These are phyloP conservation scores for Rhodotorula graminis DNA, from an alignment of 768 basidiomycete genomes.

Conservation along the genomic window DNA sequence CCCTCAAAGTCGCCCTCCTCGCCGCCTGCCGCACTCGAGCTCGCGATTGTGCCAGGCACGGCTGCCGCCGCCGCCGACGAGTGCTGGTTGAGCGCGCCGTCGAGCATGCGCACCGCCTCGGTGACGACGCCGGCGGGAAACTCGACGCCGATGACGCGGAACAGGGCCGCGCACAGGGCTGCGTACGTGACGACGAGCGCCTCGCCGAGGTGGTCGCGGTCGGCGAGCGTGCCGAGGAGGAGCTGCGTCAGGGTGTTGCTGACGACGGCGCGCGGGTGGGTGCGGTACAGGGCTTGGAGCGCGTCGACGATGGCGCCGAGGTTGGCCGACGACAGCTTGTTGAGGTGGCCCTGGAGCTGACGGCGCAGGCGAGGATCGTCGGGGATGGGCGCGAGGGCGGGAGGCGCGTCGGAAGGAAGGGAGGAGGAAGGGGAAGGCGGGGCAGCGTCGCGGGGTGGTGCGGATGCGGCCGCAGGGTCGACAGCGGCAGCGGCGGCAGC, in stretches of 20 bases:
- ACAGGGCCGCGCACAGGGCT: constrained; percentile 35
- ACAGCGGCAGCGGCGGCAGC: constrained; percentile 3
- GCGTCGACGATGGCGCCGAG: constrained; percentile 34
- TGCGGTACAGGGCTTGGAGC: constrained; percentile 26
- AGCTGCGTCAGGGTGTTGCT: constrained; percentile 23
- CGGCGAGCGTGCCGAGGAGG: constrained; percentile 37
- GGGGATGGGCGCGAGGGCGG: constrained; percentile 12
- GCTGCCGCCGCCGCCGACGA: not conserved
- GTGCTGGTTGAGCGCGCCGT: constrained; percentile 21
- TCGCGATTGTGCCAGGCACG: not conserved
- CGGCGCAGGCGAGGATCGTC: constrained; percentile 39
- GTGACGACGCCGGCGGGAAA: constrained; percentile 33
- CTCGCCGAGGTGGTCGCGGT: constrained; percentile 41
- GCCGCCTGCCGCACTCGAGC: not conserved
- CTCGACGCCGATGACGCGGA: constrained; percentile 31
- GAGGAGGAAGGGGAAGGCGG: too few relatives aligned
- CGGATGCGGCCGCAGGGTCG: not conserved
- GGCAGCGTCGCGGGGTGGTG: not conserved
- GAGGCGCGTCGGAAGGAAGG: too few relatives aligned
- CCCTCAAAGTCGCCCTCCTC: constrained; percentile 26
- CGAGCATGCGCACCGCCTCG: constrained; percentile 16
- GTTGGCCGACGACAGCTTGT: constrained; percentile 40
- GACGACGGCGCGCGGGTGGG: constrained; percentile 38
- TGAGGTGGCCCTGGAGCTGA: constrained; percentile 37
- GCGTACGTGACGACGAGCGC: constrained; percentile 36